These are phyloP conservation scores for Petunia hybrid DNA, from an alignment of 305 asterid species.

Conservation along the genomic window DNA sequence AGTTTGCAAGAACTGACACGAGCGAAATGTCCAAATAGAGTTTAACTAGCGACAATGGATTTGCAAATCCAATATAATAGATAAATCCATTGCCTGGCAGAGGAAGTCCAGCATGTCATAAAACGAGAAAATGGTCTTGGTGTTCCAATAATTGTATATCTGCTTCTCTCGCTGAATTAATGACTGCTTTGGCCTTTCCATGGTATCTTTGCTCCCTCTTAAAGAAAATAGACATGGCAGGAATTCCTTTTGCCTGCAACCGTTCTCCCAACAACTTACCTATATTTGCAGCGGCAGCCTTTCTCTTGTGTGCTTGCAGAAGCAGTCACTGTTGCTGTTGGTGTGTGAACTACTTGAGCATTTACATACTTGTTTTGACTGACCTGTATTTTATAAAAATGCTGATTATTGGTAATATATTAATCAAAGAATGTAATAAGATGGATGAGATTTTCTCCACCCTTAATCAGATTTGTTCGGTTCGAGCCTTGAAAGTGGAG, in stretches of 20 bases:
- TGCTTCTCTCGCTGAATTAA: constrained; percentile 65
- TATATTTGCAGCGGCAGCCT: constrained; percentile 84
- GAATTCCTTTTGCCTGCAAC: constrained; percentile 58
- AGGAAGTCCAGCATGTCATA: not conserved
- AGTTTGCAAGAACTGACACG: not conserved
- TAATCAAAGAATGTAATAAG: too few relatives aligned
- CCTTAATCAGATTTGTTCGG: too few relatives aligned
- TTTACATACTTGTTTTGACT: constrained; percentile 60
- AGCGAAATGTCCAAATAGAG: not conserved
- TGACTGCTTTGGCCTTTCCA: constrained; percentile 85
- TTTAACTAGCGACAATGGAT: not conserved
- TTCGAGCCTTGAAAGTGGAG: too few relatives aligned
- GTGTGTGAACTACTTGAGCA: constrained; percentile 86
- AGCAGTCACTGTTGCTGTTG: constrained; percentile 82
- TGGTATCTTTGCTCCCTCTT: constrained; percentile 81
- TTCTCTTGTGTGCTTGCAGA: constrained; percentile 92
- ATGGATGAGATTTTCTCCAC: too few relatives aligned
- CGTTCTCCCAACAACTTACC: constrained; percentile 82
- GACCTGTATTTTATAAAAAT: too few relatives aligned
- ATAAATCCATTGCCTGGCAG: not conserved
- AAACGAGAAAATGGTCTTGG: not conserved
- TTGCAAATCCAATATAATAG: not conserved
- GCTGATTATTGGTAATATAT: too few relatives aligned
- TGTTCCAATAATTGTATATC: constrained; percentile 51
- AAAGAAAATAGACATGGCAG: constrained; percentile 70